phyloP scores from a whole-genome alignment of 768 basidiomycete species.

The Mycena polygramma region DNA sequence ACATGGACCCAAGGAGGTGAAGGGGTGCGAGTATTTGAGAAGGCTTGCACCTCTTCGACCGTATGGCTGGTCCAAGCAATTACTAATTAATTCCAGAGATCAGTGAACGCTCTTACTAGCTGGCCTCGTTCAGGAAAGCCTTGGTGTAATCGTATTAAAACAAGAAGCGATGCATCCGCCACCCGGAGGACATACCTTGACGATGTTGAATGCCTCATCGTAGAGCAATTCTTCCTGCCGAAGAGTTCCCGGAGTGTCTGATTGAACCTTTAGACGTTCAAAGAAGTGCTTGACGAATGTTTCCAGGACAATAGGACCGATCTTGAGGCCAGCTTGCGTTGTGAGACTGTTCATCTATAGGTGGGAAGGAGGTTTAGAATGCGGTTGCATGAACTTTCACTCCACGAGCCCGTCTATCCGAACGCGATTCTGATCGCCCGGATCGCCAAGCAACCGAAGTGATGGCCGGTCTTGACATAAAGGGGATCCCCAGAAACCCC shows the following conservation, averaged over 20 bases:
- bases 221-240: slow-evolving; percentile 84
- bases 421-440: neutral
- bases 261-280: slow-evolving; percentile 65
- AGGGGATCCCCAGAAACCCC: too few relatives aligned
- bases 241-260: slow-evolving; percentile 57
- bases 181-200: slow-evolving; percentile 63
- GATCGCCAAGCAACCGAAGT: neutral
- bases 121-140: slow-evolving; percentile 83
- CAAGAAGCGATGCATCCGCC: neutral
- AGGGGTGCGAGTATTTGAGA: slow-evolving; percentile 85
- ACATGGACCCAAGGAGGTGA: slow-evolving; percentile 89
- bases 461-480: neutral
- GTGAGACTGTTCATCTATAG: slow-evolving; percentile 27
- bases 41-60: slow-evolving; percentile 86
- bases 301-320: slow-evolving; percentile 81
- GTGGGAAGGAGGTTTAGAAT: neutral
- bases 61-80: slow-evolving; percentile 68
- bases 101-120: slow-evolving; percentile 61
- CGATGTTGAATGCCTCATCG: slow-evolving; percentile 82
- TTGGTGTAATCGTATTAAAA: slow-evolving; percentile 43
- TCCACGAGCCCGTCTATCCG: neutral
- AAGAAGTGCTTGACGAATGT: slow-evolving; percentile 91
- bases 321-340: slow-evolving; percentile 63
- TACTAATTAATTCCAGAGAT: slow-evolving; percentile 4
- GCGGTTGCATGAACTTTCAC: neutral